Evolutionary conservation across 306 rosid genomes (phyloP).

Genomic region (Citrullus mucosospermus): DNA sequence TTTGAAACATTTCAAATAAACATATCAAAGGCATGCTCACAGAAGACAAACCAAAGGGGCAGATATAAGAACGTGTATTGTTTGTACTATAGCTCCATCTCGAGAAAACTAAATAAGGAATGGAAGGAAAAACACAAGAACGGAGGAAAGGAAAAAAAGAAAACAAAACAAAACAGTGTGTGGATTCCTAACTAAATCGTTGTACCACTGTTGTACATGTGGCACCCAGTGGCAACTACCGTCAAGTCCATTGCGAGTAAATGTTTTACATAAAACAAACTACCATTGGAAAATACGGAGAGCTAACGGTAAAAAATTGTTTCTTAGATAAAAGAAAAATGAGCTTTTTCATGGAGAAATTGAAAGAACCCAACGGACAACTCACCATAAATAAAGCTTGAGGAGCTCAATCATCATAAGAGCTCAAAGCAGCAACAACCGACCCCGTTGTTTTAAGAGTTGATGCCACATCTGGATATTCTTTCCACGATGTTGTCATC

Average conservation of each 20-base stretch:
- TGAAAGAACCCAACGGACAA: too few species aligned
- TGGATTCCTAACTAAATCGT: neutral
- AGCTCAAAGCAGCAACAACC: constrained; percentile 77
- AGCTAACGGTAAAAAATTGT: neutral
- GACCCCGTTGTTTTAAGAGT: constrained; percentile 76
- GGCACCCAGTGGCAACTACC: neutral
- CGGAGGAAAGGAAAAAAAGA: neutral
- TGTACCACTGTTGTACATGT: neutral
- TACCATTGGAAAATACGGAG: neutral
- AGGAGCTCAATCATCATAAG: constrained; percentile 38
- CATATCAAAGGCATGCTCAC: neutral
- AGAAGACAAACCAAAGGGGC: neutral
- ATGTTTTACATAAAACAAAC: neutral
- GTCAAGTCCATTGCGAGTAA: neutral
- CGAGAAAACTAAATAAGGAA: neutral
- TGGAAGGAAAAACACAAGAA: neutral
- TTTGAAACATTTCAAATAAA: neutral
- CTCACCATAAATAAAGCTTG: neutral
- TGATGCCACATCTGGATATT: constrained; percentile 59
- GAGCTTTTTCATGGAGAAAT: too few species aligned
- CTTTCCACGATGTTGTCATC: constrained; percentile 85
- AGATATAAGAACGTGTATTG: neutral
- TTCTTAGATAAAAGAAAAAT: too few species aligned
- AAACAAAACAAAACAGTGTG: neutral
- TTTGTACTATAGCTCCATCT: neutral